These are phyloP conservation scores for Tirmania nivea DNA, from an alignment of 495 filamentous ascomycete genomes.

Conservation along the genomic window DNA sequence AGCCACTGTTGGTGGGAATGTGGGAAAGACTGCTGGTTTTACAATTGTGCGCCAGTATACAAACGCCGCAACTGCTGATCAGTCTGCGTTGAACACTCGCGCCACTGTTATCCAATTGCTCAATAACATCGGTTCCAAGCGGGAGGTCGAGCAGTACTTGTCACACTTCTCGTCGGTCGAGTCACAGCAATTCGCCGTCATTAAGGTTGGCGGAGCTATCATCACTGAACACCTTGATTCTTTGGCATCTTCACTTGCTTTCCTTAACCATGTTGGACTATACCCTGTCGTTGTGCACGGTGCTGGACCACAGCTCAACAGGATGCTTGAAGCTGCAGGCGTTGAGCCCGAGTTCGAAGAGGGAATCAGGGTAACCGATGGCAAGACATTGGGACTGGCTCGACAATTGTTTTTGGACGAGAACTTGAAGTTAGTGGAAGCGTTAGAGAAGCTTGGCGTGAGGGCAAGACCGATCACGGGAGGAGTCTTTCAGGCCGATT, in stretches of 20 bases:
- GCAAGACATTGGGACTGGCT: slow-evolving; percentile 79
- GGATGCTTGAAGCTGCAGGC: slow-evolving; percentile 71
- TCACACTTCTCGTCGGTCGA: slow-evolving; percentile 95
- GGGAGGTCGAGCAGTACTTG: slow-evolving; percentile 94
- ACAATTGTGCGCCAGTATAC: not conserved
- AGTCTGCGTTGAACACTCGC: slow-evolving; percentile 30
- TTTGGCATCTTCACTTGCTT: slow-evolving; percentile 67
- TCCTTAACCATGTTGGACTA: slow-evolving; percentile 86
- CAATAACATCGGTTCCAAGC: slow-evolving; percentile 89
- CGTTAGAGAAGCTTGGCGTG: slow-evolving; percentile 76
- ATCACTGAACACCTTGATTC: slow-evolving; percentile 86
- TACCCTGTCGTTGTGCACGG: slow-evolving; percentile 95
- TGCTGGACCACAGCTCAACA: slow-evolving; percentile 89
- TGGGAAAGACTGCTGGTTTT: not conserved
- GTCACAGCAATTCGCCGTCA: slow-evolving; percentile 93
- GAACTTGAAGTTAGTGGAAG: slow-evolving; percentile 86
- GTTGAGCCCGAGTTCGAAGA: slow-evolving; percentile 94
- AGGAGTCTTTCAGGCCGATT: slow-evolving; percentile 87
- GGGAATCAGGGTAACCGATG: slow-evolving; percentile 87
- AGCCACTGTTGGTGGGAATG: not conserved
- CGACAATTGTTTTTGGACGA: slow-evolving; percentile 84
- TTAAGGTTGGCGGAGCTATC: slow-evolving; percentile 96
- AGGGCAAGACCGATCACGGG: slow-evolving; percentile 78
- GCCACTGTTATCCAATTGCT: slow-evolving; percentile 82
- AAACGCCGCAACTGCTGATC: not conserved